phyloP scores from a whole-genome alignment of 202 grass and related monocot genomes.

The Digitaria exilis region DNA sequence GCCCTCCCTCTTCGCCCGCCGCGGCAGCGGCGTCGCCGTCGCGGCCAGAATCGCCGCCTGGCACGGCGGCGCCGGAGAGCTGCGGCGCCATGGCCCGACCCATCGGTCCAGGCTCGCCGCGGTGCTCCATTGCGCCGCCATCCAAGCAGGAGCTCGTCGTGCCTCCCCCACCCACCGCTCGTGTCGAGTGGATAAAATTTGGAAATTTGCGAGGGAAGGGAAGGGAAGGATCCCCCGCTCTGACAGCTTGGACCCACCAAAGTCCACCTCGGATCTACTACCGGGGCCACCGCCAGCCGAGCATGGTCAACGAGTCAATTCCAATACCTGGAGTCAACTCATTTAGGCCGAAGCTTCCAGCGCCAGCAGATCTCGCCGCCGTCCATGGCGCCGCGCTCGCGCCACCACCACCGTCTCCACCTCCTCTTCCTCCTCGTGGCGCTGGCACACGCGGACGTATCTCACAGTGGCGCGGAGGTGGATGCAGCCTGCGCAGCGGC shows the following conservation, averaged over 20 bases:
- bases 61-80: background rate
- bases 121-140: slow-evolving; percentile 52
- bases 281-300: background rate
- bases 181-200: slow-evolving; percentile 35
- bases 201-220: slow-evolving; percentile 28
- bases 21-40: background rate
- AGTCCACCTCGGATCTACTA: background rate
- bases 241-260: background rate
- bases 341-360: background rate
- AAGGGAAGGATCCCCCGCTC: background rate
- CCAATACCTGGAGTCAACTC: background rate
- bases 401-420: background rate
- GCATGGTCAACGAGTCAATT: background rate
- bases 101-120: slow-evolving; percentile 22
- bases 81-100: background rate
- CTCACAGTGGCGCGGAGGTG: background rate
- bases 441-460: background rate
- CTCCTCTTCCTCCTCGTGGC: slow-evolving; percentile 1
- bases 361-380: slow-evolving; percentile 41
- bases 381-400: slow-evolving; percentile 35
- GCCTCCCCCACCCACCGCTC: slow-evolving; percentile 15
- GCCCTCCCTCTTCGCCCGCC: background rate
- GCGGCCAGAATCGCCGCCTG: background rate
- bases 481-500: slow-evolving; percentile 36
- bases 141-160: slow-evolving; percentile 11